A percentile compares a stretch with the other conserved stretches of the same genome.
Conservation (phyloP, 768 basidiomycete species). For the Harrya chromipes region DNA sequence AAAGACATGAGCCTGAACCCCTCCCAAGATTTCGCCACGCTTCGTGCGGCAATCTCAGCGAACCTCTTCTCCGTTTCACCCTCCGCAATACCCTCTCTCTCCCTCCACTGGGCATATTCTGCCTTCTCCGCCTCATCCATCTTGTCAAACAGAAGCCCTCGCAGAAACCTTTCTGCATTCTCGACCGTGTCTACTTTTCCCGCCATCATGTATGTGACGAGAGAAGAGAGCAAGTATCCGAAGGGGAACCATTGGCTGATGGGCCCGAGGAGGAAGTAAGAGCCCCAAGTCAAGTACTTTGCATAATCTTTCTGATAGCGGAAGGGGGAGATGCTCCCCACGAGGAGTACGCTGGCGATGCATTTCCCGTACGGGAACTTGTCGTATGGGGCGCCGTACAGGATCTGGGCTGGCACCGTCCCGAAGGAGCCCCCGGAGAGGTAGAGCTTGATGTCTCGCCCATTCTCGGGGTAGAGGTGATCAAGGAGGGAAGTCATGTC, state of each 20-base stretch:
- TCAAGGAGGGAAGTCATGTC: conserved; percentile 47
- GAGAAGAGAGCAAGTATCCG: conserved; percentile 28
- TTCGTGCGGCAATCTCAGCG: conserved; percentile 42
- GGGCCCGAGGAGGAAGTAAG: conserved; percentile 48
- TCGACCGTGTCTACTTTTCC: conserved; percentile 37
- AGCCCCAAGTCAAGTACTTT: conserved; percentile 42
- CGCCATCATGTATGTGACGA: conserved; percentile 33
- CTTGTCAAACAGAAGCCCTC: conserved; percentile 36
- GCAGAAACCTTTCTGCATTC: conserved; percentile 42
- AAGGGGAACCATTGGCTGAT: conserved; percentile 41
- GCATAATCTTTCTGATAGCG: conserved; percentile 44
- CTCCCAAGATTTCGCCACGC: conserved; percentile 49
- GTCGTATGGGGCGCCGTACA: conserved; percentile 51
- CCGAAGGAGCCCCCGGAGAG: conserved; percentile 54
- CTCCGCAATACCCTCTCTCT: conserved; percentile 37
- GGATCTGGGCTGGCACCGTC: conserved; percentile 51
- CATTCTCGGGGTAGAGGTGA: conserved; percentile 45
- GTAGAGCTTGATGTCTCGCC: conserved; percentile 42
- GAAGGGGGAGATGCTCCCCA: conserved; percentile 47
- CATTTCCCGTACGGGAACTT: conserved; percentile 48
- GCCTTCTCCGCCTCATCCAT: conserved; percentile 38
- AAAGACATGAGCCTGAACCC: conserved; percentile 45
- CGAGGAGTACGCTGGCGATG: conserved; percentile 46
- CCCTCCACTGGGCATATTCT: conserved; percentile 40
- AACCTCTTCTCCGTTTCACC: conserved; percentile 42